These are phyloP conservation scores for Carpinus fangiana DNA, from an alignment of 306 rosid species.

Conservation along the genomic window DNA sequence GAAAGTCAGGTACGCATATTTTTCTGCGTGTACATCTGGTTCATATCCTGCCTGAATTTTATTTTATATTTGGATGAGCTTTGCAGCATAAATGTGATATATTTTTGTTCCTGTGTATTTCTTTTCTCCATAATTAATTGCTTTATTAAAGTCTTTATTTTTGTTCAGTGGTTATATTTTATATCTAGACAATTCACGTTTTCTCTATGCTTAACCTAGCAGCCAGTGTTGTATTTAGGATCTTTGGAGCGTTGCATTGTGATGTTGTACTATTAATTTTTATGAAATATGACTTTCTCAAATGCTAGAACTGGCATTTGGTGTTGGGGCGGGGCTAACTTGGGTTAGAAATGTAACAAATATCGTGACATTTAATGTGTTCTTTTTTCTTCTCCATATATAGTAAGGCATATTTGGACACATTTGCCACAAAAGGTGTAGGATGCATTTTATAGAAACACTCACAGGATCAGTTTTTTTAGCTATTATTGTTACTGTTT, in stretches of 20 bases:
- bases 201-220: background rate
- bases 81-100: background rate
- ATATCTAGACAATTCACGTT: background rate
- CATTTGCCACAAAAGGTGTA: no score
- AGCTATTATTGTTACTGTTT: background rate
- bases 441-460: background rate
- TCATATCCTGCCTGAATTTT: background rate
- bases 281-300: background rate
- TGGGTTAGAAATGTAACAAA: background rate
- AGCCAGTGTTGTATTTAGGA: background rate
- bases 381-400: background rate
- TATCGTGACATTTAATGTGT: background rate
- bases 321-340: background rate
- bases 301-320: conserved; percentile 1
- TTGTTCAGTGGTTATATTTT: background rate
- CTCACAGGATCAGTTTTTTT: background rate
- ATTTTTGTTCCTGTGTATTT: background rate
- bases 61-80: background rate
- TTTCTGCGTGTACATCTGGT: conserved; percentile 1
- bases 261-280: background rate
- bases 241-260: background rate
- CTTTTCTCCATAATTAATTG: background rate
- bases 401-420: background rate
- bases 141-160: background rate
- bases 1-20: conserved; percentile 67